phyloP scores from a whole-genome alignment of 164 flowering plant genomes.

The Aristolochia contorta region DNA sequence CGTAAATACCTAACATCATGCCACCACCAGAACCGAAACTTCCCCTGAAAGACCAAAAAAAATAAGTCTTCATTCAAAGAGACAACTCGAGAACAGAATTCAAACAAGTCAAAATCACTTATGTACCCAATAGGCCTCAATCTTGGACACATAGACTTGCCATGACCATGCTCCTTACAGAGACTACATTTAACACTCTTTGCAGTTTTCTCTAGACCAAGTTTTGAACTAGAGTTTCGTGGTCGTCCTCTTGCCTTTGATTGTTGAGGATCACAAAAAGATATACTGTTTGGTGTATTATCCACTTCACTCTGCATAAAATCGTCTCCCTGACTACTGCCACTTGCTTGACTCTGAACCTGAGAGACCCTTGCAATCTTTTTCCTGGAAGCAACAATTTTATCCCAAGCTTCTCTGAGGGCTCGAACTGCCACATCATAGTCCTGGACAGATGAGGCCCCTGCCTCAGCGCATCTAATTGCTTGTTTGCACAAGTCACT shows the following conservation, averaged over 20 bases:
- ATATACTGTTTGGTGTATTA: constrained; percentile 2
- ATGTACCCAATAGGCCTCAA: constrained; percentile 9
- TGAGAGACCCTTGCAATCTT: constrained; percentile 23
- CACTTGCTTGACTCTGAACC: neutral
- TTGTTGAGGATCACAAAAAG: constrained; percentile 5
- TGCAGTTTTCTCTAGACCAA: constrained; percentile 1
- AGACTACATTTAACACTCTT: constrained; percentile 7
- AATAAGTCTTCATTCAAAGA: neutral
- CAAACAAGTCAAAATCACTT: neutral
- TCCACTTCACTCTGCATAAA: constrained; percentile 1
- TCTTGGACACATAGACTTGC: constrained; percentile 5
- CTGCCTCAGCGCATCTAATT: constrained; percentile 14
- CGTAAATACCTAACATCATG: constrained; percentile 8
- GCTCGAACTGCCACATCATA: constrained; percentile 14
- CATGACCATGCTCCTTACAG: constrained; percentile 7
- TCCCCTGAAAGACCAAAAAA: constrained; percentile 4
- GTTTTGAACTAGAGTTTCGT: constrained; percentile 3
- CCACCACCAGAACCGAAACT: constrained; percentile 6
- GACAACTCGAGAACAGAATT: neutral
- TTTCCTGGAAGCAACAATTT: constrained; percentile 40
- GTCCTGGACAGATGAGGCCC: constrained; percentile 9
- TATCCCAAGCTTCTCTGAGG: constrained; percentile 44
- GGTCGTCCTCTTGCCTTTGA: constrained; percentile 10
- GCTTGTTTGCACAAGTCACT: constrained; percentile 11
- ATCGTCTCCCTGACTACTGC: constrained; percentile 3